Base-by-base conservation (phyloP, 2,329 filamentous ascomycete species). In the Curvularia hawaiiensis region DNA sequence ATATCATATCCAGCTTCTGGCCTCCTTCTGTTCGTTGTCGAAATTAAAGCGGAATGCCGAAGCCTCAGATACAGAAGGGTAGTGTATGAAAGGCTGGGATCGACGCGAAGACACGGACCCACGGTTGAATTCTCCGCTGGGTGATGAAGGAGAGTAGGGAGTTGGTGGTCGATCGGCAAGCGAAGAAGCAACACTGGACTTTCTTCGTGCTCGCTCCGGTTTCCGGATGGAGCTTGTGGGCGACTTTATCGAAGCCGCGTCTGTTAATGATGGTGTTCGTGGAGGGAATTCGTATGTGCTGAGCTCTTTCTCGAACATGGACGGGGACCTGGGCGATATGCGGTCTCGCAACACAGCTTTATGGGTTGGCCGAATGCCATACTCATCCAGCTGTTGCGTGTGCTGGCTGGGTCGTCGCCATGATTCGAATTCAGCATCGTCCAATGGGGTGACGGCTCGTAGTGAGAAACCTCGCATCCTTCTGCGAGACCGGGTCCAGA, bases 361-460 rank as follows among this genome's bases (percentile, higher is more conserved):
- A 64, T 40, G 63, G 14, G 67, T 65, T 4, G 72, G 65, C 38
- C 63, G 67, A 49, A 75, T 75, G 46, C 64, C 66, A 58, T 75
- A 73, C 61, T 75, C 75, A 41, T 76, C 72, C 18, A 69, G 68
- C 33, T 69, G 71, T 50, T 73, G 65, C 40, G 70, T 70, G 54
- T 76, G 73, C 52, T 75, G 72, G 62, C 73, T 76, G 14, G 75
- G 75, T 39, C 74, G 61, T 48, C 75, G 67, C 75, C 75, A 77
- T 46, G 75, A 77, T 64, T 77, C 75, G 51, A 77, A 77, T 61
- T 75, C 75, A 54, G 75, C 75, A 44, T 77, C 75, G 62, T 76
- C 74, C 44, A 77, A 61, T 51, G 75, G 75, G 38, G 75, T 77
- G 31, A 75, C 73, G 22, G 75, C 70, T 59, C 75, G 72, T 48